Evolutionary conservation across 192 early-diverging fungal genomes (phyloP), one percentile per base, ranked within the genome.

Genomic region (Kickxella alabastrina): DNA sequence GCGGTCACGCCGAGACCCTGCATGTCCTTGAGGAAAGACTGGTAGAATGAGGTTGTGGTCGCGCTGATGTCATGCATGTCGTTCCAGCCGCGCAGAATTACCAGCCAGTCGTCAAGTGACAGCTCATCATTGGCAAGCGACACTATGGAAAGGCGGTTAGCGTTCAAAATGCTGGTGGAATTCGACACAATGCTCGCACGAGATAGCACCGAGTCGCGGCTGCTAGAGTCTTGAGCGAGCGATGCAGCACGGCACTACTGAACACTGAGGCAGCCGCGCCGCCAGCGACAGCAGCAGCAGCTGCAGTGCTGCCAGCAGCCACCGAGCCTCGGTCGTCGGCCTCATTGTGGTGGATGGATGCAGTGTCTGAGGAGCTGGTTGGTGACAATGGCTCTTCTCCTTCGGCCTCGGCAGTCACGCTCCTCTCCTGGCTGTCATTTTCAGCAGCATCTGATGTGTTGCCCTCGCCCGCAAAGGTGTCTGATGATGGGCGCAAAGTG

Each of bases 61-160:
- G 64, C 26, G 28, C 43, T 57, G 31, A 58, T 54, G 36, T 75
- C 65, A 43, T 63, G 56, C 43, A 56, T 68, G 41, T 59, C 61
- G 43, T 52, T 67, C 65, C 72, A 68, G 19, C 72, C 72, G 21
- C 48, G 72, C 43, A 68, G 48, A 19, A 75, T 49, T 1, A 75
- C 61, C 18, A 75, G 49, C 65, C 72, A 75, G 56, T 68, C 65
- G 50, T 75, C 72, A 42, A 68, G 40, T 3, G 72, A 52, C 22
- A 75, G 60, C 52, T 75, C 65, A 22, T 48, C 68, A 27, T 28
- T 39, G 18, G 37, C 22, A n/a, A 41, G 42, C 22, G 42, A 42
- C 7, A 22, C 17, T 12, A 61, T 61, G 4, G 50, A 29, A 43
- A 48, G 31, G 12, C 47, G 32, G 47, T 61, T 32, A 39, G 14